Conservation (phyloP, 768 basidiomycete genomes). For the Mycena maculata region DNA sequence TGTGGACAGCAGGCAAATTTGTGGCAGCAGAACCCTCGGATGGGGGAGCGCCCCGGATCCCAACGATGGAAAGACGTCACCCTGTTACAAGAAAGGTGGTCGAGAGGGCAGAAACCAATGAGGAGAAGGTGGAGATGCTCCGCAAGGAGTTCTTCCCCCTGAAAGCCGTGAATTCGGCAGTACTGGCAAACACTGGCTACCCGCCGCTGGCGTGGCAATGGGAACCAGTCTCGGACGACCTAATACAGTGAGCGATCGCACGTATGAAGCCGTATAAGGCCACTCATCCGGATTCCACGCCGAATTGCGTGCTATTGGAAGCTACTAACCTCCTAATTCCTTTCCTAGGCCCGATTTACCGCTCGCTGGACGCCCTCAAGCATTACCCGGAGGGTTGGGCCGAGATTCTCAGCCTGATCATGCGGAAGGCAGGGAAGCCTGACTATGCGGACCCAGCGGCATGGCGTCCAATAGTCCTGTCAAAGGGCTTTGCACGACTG, state of each 20-base stretch:
- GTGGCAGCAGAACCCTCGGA: conserved; percentile 40
- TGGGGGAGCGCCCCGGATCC: conserved; percentile 40
- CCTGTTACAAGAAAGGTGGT: neutral
- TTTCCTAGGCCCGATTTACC: no score
- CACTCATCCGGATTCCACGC: conserved; percentile 36
- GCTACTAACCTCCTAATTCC: conserved; percentile 38
- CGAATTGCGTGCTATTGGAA: conserved; percentile 47
- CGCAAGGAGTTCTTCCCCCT: conserved; percentile 8
- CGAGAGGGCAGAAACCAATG: neutral
- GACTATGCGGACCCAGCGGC: conserved; percentile 48
- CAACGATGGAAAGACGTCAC: conserved; percentile 33
- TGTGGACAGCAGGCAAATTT: conserved; percentile 14
- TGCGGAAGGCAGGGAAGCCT: conserved; percentile 48
- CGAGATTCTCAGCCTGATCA: conserved; percentile 41
- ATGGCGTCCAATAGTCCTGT: conserved; percentile 53
- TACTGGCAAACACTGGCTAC: no score
- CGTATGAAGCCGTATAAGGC: conserved; percentile 51
- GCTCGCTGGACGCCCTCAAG: conserved; percentile 39
- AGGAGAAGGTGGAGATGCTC: neutral
- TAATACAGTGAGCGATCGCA: conserved; percentile 39
- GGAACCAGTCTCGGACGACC: conserved; percentile 42
- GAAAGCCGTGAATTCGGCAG: no score
- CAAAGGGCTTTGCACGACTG: conserved; percentile 38
- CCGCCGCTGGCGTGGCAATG: no score
- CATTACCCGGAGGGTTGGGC: conserved; percentile 39